These are phyloP conservation scores for Rhynchospora tenuis DNA, from an alignment of 176 grass and related monocot species.

Conservation along the genomic window DNA sequence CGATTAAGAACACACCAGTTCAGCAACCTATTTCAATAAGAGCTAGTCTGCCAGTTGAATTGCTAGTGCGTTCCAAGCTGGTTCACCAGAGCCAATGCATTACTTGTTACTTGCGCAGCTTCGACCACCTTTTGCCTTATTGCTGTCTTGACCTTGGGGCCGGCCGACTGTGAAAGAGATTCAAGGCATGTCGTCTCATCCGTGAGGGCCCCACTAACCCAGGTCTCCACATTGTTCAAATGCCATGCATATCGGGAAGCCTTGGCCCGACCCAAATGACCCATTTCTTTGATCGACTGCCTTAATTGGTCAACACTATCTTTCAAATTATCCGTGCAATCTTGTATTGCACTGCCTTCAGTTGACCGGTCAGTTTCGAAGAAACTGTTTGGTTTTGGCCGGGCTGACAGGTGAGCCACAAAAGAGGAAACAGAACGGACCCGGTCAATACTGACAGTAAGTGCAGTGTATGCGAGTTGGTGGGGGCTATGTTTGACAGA, in stretches of 20 bases:
- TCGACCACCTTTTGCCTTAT: constrained; percentile 33
- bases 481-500: constrained; percentile 46
- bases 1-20: background rate
- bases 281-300: constrained; percentile 53
- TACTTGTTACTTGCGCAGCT: constrained; percentile 52
- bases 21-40: background rate
- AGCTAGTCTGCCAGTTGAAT: background rate
- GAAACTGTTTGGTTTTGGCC: background rate
- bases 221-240: constrained; percentile 80
- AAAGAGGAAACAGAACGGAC: constrained; percentile 45
- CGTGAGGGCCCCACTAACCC: constrained; percentile 74
- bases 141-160: background rate
- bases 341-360: constrained; percentile 32
- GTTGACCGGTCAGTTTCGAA: background rate
- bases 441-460: constrained; percentile 41
- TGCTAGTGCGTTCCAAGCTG: constrained; percentile 22
- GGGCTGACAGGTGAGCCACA: constrained; percentile 10
- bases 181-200: constrained; percentile 70
- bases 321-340: constrained; percentile 52
- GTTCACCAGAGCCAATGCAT: constrained; percentile 78
- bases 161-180: constrained; percentile 26
- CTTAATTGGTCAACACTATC: constrained; percentile 51
- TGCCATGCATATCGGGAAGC: constrained; percentile 43
- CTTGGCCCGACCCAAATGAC: constrained; percentile 34
- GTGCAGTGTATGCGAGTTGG: constrained; percentile 56